Conservation (phyloP, 495 filamentous ascomycete genomes). For the Neurospora sp. region DNA sequence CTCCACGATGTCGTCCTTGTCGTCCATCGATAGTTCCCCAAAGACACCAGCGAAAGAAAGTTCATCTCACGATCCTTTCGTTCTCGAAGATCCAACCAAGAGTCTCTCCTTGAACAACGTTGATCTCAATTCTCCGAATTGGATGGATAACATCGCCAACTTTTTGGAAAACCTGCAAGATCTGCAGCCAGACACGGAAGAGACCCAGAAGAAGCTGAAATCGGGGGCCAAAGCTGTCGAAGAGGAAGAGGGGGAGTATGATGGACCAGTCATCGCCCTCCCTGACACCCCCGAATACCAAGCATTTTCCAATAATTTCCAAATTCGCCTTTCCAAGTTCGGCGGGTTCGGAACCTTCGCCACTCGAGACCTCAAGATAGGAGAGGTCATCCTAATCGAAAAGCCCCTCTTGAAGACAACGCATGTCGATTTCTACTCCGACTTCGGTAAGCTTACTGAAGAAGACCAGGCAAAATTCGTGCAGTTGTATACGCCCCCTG, state of each 20-base stretch:
- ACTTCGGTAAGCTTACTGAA: conserved; percentile 9
- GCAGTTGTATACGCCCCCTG: background rate
- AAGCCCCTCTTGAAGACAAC: conserved; percentile 11
- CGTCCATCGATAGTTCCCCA: background rate
- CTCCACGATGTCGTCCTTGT: background rate
- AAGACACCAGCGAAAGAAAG: background rate
- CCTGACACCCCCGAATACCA: background rate
- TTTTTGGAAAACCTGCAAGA: no score
- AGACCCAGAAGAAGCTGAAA: no score
- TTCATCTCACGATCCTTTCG: background rate
- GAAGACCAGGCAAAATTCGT: conserved; percentile 1
- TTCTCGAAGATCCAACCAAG: background rate
- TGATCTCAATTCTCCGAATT: background rate
- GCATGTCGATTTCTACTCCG: conserved; percentile 1
- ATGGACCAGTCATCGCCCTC: background rate
- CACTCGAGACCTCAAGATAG: conserved; percentile 9
- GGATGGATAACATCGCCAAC: background rate
- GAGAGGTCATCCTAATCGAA: conserved; percentile 20
- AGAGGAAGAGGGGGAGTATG: background rate
- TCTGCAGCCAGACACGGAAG: no score
- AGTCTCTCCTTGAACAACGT: background rate
- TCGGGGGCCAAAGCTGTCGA: no score
- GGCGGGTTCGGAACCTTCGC: conserved; percentile 26
- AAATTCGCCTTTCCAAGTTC: conserved; percentile 11
- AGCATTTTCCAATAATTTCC: conserved; percentile 3